Evolutionary conservation across 1,284 basidiomycete genomes (phyloP), one percentile per base, ranked within the genome.

Genomic region (Cutaneotrichosporon curvatum): DNA sequence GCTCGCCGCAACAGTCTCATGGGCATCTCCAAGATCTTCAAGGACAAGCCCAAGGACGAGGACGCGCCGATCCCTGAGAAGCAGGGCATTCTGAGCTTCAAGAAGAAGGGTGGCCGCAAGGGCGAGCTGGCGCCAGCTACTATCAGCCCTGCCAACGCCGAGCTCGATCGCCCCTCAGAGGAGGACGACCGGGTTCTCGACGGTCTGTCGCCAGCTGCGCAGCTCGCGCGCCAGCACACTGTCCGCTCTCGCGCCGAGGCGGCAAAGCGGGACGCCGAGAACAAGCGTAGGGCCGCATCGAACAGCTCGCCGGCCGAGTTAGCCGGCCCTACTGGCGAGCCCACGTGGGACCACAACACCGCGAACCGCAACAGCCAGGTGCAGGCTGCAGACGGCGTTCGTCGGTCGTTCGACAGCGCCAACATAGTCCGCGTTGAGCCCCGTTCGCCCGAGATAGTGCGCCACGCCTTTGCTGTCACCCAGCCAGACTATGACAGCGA

Each of bases 21-120:
- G 50, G 87, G 89, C 35, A 89, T 95, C 63, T 91, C 89, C n/a
- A 87, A 85, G 41, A 76, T 95, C 48, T 92, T 92, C 79, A 94
- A 92, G 73, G 86, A 91, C 68, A 91, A 92, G 74, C 78, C 80
- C 12, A 74, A 78, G 67, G 78, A 81, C 35, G 75, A 77, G 52
- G 79, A 78, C 37, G 70, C 65, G 11, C 60, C 65, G 1, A 37
- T 68, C 11, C 66, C 68, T 4, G 60, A 60, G 37, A 73, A 78
- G 57, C 72, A 73, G 50, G 43, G 43, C 2, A 34, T 51, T 18
- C 38, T 45, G 8, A 45, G 48, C 41, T 78, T 74, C 60, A 80
- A 57, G 58, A 56, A 56, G 50, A 59, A 66, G 56, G 57, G 61
- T 56, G 71, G 73, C 76, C 66, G 67, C 39, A 60, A 63, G 38